Conservation (phyloP, 805 yeast genomes). For the Metschnikowia vanudenii region DNA sequence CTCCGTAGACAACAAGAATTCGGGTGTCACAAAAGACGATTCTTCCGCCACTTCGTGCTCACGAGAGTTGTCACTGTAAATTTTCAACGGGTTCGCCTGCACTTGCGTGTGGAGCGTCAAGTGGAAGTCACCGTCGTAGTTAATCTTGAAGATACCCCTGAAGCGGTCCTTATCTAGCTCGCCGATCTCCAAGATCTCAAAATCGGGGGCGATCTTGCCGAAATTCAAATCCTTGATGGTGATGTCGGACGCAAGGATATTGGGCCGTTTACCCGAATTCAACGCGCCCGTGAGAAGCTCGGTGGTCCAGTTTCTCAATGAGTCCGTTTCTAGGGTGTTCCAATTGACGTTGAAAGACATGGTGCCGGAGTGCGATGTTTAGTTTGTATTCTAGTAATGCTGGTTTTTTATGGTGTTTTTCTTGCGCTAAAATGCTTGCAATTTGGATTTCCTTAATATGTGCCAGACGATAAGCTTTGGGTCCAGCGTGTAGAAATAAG, state of each 20-base stretch:
- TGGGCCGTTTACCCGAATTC: slow-evolving; percentile 70
- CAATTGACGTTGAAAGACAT: slow-evolving; percentile 83
- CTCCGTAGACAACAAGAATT: slow-evolving; percentile 61
- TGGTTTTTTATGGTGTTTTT: too few relatives aligned
- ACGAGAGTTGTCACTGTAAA: slow-evolving; percentile 49
- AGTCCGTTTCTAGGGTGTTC: slow-evolving; percentile 67
- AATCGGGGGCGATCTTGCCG: slow-evolving; percentile 70
- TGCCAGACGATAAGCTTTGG: too few relatives aligned
- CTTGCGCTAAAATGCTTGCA: too few relatives aligned
- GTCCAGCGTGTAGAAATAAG: too few relatives aligned
- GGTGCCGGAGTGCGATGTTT: too few relatives aligned
- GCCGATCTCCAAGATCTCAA: slow-evolving; percentile 80
- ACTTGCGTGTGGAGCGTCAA: slow-evolving; percentile 75
- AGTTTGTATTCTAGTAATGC: too few relatives aligned
- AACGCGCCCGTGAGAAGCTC: slow-evolving; percentile 69
- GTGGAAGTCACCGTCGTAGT: slow-evolving; percentile 72
- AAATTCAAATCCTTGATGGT: slow-evolving; percentile 66
- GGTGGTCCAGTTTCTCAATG: slow-evolving; percentile 59
- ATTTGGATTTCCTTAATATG: too few relatives aligned
- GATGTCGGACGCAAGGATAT: slow-evolving; percentile 67
- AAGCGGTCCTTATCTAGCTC: slow-evolving; percentile 74
- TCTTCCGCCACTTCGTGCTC: slow-evolving; percentile 32
- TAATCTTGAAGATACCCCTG: slow-evolving; percentile 77
- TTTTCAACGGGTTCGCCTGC: slow-evolving; percentile 80
- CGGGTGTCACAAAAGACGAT: slow-evolving; percentile 59